Evolutionary conservation across 2,329 filamentous ascomycete species (phyloP), one percentile per base, ranked within the genome.

Genomic region (Aspergillus piperis): DNA sequence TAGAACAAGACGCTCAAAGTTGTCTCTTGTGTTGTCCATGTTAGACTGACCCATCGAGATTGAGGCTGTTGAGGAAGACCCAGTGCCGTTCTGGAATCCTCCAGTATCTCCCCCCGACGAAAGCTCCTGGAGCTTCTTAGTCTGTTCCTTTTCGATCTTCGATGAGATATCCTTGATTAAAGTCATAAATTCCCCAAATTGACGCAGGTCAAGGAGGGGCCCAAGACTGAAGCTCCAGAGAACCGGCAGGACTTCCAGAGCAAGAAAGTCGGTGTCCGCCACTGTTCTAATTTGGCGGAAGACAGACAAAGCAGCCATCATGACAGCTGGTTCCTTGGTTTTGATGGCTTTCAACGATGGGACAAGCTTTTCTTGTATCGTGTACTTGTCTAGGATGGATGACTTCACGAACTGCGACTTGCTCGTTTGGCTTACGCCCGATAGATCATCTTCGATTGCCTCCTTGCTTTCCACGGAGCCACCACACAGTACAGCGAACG

Each of bases 241-340:
- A 8, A 96, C 86, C 0, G 95, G 95, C 10, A 99, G 80, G 15
- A 96, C 87, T 58, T 98, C 94, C 79, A 95, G 88, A 11, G 95
- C 95, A 21, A 97, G 86, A 71, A 96, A 98, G 48, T 97, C 95
- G 2, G 89, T 86, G 71, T 98, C 95, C 4, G 90, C 93, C 19
- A 89, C 83, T 53, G 86, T 85, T 8, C 92, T 92, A 27, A 99
- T 89, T 52, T 96, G 90, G 53, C 86, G 86, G 65, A 98, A 87
- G 1, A 97, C 92, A 58, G 88, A 89, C 36, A 98, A 81, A 0
- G 92, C 90, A 5, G 94, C 93, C 82, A 98, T 90, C 91, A 98
- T 98, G 8, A 99, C 95, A 7, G 92, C 93, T 0, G 95, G 95
- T 74, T 99, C 95, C 73, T 96, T 98, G 0, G 95, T 99, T 77